Percentiles rank a stretch among this genome's conserved stretches.
Conservation (phyloP, 2,329 filamentous ascomycete species). For the Domatiomyces catenatus region DNA sequence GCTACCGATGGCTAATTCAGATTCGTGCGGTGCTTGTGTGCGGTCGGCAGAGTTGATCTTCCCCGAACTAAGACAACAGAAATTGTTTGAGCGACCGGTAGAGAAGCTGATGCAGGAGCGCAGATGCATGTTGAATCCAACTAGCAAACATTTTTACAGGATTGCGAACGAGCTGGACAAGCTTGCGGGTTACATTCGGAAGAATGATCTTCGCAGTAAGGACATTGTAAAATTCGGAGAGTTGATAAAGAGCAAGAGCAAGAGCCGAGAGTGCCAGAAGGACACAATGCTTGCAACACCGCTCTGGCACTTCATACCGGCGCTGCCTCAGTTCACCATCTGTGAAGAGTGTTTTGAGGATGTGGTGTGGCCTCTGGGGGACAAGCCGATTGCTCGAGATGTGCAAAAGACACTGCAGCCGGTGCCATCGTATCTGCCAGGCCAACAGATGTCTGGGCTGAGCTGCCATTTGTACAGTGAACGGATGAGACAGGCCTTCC, state of each 20-base stretch:
- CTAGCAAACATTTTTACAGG: conserved; percentile 39
- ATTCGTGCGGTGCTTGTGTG: conserved; percentile 59
- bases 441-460: conserved; percentile 17
- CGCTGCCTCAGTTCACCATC: conserved; percentile 62
- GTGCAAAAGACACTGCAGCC: conserved; percentile 48
- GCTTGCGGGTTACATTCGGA: conserved; percentile 31
- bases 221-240: conserved; percentile 49
- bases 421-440: conserved; percentile 35
- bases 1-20: conserved; percentile 53
- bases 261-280: conserved; percentile 47
- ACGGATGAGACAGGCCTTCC: conserved; percentile 62
- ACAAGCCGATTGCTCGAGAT: conserved; percentile 44
- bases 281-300: conserved; percentile 47
- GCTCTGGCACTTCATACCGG: conserved; percentile 64
- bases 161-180: conserved; percentile 43
- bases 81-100: conserved; percentile 11
- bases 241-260: conserved; percentile 44
- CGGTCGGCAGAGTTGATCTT: conserved; percentile 58
- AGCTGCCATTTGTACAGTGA: conserved; percentile 68
- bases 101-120: conserved; percentile 33
- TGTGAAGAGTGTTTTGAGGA: conserved; percentile 78
- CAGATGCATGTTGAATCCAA: conserved; percentile 55
- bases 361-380: conserved; percentile 53
- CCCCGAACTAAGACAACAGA: conserved; percentile 43
- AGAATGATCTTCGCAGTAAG: conserved; percentile 25